Evolutionary conservation across 192 early-diverging fungal species (phyloP).

Genomic region (Podila minutissima): DNA sequence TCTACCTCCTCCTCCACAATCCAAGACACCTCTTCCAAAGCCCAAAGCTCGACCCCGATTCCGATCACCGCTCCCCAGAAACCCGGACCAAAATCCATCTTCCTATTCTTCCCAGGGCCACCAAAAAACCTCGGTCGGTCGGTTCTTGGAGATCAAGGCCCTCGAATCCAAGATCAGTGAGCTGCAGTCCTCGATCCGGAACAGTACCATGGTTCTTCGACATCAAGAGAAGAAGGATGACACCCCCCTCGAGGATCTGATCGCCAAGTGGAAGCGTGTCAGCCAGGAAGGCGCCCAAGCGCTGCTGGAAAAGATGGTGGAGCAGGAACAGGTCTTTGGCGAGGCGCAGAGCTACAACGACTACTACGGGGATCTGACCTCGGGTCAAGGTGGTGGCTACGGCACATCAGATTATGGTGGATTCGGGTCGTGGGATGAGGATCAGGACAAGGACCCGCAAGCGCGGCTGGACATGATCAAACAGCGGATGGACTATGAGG

Average conservation of each 20-base stretch:
- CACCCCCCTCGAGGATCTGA: conserved; percentile 20
- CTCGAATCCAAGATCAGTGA: conserved; percentile 14
- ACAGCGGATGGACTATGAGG: conserved; percentile 26
- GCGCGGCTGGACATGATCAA: neutral
- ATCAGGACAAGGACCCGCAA: neutral
- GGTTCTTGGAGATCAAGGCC: conserved; percentile 10
- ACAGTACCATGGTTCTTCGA: conserved; percentile 15
- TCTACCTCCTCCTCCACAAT: neutral
- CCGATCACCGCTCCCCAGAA: neutral
- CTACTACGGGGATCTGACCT: neutral
- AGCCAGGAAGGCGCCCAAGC: conserved; percentile 29
- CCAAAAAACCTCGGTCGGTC: neutral
- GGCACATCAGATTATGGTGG: neutral
- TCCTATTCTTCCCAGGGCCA: neutral
- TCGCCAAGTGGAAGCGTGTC: conserved; percentile 29
- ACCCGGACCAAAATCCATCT: neutral
- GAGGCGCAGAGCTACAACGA: neutral
- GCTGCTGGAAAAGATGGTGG: conserved; percentile 26
- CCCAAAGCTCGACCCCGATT: neutral
- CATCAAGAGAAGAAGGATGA: conserved; percentile 24
- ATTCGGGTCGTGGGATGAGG: neutral
- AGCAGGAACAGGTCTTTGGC: conserved; percentile 26
- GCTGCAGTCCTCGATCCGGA: conserved; percentile 29
- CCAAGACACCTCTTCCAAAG: neutral
- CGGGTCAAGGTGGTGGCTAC: neutral